These are phyloP conservation scores for Capsicum chinense DNA, from an alignment of 257 asterid genomes.

Conservation along the genomic window DNA sequence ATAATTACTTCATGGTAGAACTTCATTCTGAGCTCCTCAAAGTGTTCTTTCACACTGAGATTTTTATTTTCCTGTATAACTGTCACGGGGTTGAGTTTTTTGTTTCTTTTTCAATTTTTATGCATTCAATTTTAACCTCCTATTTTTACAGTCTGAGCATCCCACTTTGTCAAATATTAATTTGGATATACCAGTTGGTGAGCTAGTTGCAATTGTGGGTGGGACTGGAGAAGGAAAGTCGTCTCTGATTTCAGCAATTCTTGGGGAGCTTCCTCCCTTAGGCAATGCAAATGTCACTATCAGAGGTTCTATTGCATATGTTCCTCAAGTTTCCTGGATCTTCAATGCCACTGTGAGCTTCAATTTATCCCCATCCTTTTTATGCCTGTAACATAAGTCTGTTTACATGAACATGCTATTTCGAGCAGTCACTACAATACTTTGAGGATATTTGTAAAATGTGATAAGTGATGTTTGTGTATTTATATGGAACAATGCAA, in stretches of 20 bases:
- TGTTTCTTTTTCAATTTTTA: conserved; percentile 19
- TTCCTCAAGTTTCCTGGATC: conserved; percentile 96
- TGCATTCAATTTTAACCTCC: conserved; percentile 16
- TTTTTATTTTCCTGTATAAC: conserved; percentile 1
- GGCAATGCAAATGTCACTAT: conserved; percentile 67
- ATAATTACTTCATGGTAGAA: neutral
- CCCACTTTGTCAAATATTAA: conserved; percentile 76
- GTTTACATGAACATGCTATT: conserved; percentile 12
- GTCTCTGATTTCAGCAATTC: conserved; percentile 84
- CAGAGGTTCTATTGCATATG: conserved; percentile 88
- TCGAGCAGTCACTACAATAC: neutral
- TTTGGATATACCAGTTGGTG: conserved; percentile 81
- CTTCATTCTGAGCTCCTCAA: neutral
- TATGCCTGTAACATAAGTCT: conserved; percentile 19
- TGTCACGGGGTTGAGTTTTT: conserved; percentile 25
- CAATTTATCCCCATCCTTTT: conserved; percentile 21
- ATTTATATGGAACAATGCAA: conserved; percentile 11
- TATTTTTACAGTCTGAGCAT: conserved; percentile 58
- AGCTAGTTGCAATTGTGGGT: conserved; percentile 85
- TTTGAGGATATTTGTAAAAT: neutral
- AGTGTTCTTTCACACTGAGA: neutral
- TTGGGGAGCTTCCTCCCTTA: conserved; percentile 82
- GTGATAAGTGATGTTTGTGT: neutral
- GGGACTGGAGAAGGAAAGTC: conserved; percentile 98
- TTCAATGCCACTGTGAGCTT: conserved; percentile 87